These are phyloP conservation scores for Bryoerythrophyllum caledonicum DNA, from an alignment of 225 moss, liverwort and hornwort genomes.

Conservation along the genomic window DNA sequence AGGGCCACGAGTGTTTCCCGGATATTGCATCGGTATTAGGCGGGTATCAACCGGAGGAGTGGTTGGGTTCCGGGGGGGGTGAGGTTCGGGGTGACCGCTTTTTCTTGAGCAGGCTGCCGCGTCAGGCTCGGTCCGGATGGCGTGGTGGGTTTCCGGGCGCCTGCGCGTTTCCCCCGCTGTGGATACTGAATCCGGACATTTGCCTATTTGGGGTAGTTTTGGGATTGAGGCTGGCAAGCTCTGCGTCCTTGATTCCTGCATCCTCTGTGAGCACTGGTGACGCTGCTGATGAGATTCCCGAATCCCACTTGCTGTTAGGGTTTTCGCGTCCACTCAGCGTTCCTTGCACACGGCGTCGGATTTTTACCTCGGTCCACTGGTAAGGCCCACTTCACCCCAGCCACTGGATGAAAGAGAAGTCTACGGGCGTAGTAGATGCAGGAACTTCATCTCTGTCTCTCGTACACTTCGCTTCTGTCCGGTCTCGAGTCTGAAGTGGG, in stretches of 20 bases:
- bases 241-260: conserved; percentile 9
- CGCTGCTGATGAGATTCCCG: not conserved
- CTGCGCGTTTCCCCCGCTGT: not conserved
- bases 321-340: not conserved
- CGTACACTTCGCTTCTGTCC: too few relatives aligned
- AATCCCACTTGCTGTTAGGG: not conserved
- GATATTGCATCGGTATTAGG: not conserved
- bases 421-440: too few relatives aligned
- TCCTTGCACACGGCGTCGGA: not conserved
- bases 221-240: not conserved
- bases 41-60: not conserved
- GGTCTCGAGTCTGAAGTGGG: too few relatives aligned
- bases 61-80: not conserved
- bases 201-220: not conserved
- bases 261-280: not conserved
- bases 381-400: too few relatives aligned
- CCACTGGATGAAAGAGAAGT: too few relatives aligned
- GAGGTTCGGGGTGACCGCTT: not conserved
- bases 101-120: too few relatives aligned
- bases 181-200: not conserved
- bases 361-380: not conserved
- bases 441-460: too few relatives aligned
- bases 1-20: not conserved
- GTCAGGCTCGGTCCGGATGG: not conserved
- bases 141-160: not conserved